A percentile compares a stretch with the other conserved stretches of the same genome.
Evolutionary conservation across 306 rosid species (phyloP).

Genomic region (Erythrophleum fordii): DNA sequence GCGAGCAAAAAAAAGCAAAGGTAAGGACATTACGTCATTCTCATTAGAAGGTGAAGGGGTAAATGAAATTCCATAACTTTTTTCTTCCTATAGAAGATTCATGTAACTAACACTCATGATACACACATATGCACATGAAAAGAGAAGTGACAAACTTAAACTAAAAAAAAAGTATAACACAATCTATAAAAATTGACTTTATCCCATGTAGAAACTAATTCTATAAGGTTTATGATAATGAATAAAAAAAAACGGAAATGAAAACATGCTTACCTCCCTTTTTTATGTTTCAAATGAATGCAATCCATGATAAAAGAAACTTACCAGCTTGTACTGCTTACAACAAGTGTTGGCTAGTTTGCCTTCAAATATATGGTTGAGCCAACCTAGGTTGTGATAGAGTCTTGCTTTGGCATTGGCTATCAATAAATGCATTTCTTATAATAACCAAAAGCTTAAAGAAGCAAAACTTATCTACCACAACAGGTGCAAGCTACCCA

Average conservation of each 20-base stretch:
- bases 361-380: constrained; percentile 54
- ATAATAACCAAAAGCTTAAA: constrained; percentile 31
- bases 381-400: constrained; percentile 57
- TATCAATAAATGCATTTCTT: constrained; percentile 49
- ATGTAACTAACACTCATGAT: constrained; percentile 9
- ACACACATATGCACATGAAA: neutral
- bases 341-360: constrained; percentile 81
- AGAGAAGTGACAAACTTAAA: constrained; percentile 15
- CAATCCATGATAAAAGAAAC: constrained; percentile 31
- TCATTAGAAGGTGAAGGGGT: too few species aligned
- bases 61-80: too few species aligned
- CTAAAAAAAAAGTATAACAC: neutral
- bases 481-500: constrained; percentile 59
- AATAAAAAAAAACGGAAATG: neutral
- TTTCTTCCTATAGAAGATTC: neutral
- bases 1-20: too few species aligned
- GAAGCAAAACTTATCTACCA: constrained; percentile 59
- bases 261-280: constrained; percentile 2
- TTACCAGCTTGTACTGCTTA: constrained; percentile 97
- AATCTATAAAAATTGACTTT: neutral
- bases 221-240: neutral
- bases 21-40: too few species aligned
- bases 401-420: constrained; percentile 53
- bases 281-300: constrained; percentile 4
- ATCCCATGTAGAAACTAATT: neutral